Base-by-base conservation (phyloP, 2,329 filamentous ascomycete species). In the Fonsecaea erecta region DNA sequence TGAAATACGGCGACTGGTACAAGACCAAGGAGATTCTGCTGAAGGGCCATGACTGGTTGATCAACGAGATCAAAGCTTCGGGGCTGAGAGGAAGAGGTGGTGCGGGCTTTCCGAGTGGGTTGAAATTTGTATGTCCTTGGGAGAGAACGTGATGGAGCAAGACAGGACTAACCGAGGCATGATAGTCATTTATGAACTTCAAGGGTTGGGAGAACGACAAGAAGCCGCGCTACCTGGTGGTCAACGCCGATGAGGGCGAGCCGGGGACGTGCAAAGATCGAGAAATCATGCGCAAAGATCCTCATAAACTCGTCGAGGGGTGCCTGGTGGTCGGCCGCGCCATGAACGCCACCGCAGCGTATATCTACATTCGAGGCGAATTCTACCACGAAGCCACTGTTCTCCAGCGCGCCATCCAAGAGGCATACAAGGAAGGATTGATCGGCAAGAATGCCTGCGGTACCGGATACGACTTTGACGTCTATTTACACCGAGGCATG, bases 251-350 rank as follows among this genome's bases (percentile, higher is more conserved):
- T 79, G 95, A 99, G 83, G 95, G 95, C 75, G 95, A 99, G 82
- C 95, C 95, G 32, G 95, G 95, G 79, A 99, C 95, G 60, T 99
- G 95, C 89, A 99, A 99, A 84, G 95, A 99, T 80, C 90, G 95
- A 77, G 95, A 99, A 81, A 99, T 99, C 73, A 99, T 99, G 95
- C 93, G 95, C 81, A 99, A 99, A 83, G 95, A 99, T 79, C 95
- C 95, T 69, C 95, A 99, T 85, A 99, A 99, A 86, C 90, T 99
- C 71, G 85, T 99, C 76, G 95, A 99, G 83, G 95, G 95, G 77
- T 99, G 95, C 80, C 85, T 99, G 70, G 90, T 99, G 55, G 93
- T 95, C 72, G 95, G 95, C 59, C 90, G 95, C 77, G 93, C 95
- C 76, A 99, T 99, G 95, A 99, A 99, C 83, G 95, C 93, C 76